These are phyloP conservation scores for Aureobasidium sp. DNA, from an alignment of 2,329 filamentous ascomycete species.

Conservation along the genomic window DNA sequence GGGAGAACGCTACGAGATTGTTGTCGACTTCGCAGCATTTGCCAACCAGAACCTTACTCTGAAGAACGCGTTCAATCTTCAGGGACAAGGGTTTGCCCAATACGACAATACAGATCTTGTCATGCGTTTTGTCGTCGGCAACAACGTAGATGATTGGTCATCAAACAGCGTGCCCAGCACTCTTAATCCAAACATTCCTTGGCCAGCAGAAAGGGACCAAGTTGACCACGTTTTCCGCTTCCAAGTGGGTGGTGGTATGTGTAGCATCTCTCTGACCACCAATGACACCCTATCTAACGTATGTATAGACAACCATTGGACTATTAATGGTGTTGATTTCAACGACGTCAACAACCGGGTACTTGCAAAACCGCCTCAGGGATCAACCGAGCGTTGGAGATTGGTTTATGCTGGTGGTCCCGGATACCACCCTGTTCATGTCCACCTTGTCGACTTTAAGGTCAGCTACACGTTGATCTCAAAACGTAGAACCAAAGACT, in stretches of 20 bases:
- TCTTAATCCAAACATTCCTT: conserved; percentile 23
- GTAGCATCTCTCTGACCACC: background rate
- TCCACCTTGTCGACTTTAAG: conserved; percentile 46
- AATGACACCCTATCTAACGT: background rate
- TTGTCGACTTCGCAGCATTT: conserved; percentile 47
- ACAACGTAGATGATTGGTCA: conserved; percentile 29
- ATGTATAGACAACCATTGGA: conserved; percentile 22
- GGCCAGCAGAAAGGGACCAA: conserved; percentile 19
- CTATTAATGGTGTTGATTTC: conserved; percentile 30
- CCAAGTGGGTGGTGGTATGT: conserved; percentile 9
- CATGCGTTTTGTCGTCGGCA: conserved; percentile 31
- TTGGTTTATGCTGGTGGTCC: conserved; percentile 42
- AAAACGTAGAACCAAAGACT: background rate
- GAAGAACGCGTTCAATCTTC: conserved; percentile 14
- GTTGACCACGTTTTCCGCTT: conserved; percentile 30
- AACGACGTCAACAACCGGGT: conserved; percentile 27
- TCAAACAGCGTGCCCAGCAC: conserved; percentile 28
- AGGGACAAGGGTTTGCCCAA: conserved; percentile 36
- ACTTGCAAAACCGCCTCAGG: conserved; percentile 26
- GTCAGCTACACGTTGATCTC: background rate
- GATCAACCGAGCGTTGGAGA: conserved; percentile 31
- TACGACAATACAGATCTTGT: conserved; percentile 45
- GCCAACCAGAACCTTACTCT: conserved; percentile 37
- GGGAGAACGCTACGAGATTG: conserved; percentile 51
- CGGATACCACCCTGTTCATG: conserved; percentile 48